Conservation (phyloP, 768 basidiomycete genomes). For the Tylopilus balloui region DNA sequence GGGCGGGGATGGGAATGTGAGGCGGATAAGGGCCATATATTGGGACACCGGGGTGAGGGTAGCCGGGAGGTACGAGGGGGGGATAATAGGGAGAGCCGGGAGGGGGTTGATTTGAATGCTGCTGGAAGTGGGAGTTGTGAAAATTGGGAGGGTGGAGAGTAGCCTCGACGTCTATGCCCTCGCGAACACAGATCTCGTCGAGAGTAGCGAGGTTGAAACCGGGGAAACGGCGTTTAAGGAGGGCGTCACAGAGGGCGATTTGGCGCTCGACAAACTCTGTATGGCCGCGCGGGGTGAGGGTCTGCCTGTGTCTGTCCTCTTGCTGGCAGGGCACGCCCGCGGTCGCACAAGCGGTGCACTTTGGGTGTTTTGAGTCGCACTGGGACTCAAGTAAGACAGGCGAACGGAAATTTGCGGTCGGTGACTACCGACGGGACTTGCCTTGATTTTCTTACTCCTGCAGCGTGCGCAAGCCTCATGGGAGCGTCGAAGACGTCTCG, state of each 20-base stretch:
- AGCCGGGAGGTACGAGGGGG: constrained; percentile 40
- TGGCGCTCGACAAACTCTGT: constrained; percentile 79
- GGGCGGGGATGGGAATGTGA: constrained; percentile 38
- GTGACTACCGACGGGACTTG: constrained; percentile 61
- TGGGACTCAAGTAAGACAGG: constrained; percentile 40
- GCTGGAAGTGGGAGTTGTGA: constrained; percentile 34
- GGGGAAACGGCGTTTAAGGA: constrained; percentile 69
- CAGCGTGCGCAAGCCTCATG: constrained; percentile 92
- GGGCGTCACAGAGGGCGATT: constrained; percentile 71
- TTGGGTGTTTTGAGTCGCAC: constrained; percentile 90
- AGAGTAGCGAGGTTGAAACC: constrained; percentile 63
- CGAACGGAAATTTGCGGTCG: constrained; percentile 80
- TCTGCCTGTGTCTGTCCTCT: constrained; percentile 85
- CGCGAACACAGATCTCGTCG: constrained; percentile 59
- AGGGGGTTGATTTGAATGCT: constrained; percentile 22
- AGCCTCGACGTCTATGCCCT: constrained; percentile 54
- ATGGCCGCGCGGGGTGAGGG: constrained; percentile 78
- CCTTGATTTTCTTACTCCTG: constrained; percentile 97
- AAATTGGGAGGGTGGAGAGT: constrained; percentile 24
- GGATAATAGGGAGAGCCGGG: constrained; percentile 32
- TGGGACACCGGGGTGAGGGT: constrained; percentile 40
- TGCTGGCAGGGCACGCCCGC: constrained; percentile 79
- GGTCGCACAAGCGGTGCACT: constrained; percentile 80
- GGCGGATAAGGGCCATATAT: constrained; percentile 43
- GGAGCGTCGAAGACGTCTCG: constrained; percentile 77